phyloP scores from a whole-genome alignment of 2,329 filamentous ascomycete genomes.

The Phaeosphaeria sp. region DNA sequence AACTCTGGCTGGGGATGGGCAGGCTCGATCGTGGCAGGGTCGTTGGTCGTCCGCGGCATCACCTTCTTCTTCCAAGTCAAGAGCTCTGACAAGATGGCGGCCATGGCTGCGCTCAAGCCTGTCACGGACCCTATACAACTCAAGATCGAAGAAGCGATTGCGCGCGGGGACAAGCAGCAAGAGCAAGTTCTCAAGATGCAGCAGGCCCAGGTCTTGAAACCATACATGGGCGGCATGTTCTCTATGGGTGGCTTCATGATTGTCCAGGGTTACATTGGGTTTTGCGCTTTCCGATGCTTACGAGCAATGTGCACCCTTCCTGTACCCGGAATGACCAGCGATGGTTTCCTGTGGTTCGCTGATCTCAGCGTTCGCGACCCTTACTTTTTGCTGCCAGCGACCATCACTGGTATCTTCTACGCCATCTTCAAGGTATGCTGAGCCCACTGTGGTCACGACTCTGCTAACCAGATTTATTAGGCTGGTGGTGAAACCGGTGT shows the following conservation, averaged over 20 bases:
- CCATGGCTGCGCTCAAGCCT: slow-evolving; percentile 67
- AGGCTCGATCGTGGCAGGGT: slow-evolving; percentile 71
- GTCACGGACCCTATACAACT: slow-evolving; percentile 63
- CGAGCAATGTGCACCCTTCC: slow-evolving; percentile 77
- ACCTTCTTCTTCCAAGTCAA: slow-evolving; percentile 69
- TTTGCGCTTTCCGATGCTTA: slow-evolving; percentile 80
- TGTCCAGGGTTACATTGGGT: slow-evolving; percentile 73
- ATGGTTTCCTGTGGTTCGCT: slow-evolving; percentile 77
- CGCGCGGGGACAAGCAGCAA: slow-evolving; percentile 53
- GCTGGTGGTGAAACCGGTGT: slow-evolving; percentile 59
- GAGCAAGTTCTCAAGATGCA: slow-evolving; percentile 52
- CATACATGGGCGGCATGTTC: slow-evolving; percentile 23
- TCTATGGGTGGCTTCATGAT: slow-evolving; percentile 62
- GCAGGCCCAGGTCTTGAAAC: slow-evolving; percentile 59
- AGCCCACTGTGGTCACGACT: slow-evolving; percentile 10
- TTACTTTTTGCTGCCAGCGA: slow-evolving; percentile 73
- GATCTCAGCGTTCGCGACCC: slow-evolving; percentile 82
- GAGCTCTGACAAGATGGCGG: slow-evolving; percentile 68
- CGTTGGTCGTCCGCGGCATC: slow-evolving; percentile 67
- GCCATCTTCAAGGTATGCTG: slow-evolving; percentile 64
- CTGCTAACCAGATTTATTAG: slow-evolving; percentile 38
- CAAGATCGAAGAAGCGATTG: slow-evolving; percentile 58
- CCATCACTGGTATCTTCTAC: slow-evolving; percentile 65
- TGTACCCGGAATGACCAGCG: slow-evolving; percentile 77
- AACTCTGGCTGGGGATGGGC: slow-evolving; percentile 81